Evolutionary conservation across 179 eudicot species (phyloP).

Genomic region (Beta corolliflora): DNA sequence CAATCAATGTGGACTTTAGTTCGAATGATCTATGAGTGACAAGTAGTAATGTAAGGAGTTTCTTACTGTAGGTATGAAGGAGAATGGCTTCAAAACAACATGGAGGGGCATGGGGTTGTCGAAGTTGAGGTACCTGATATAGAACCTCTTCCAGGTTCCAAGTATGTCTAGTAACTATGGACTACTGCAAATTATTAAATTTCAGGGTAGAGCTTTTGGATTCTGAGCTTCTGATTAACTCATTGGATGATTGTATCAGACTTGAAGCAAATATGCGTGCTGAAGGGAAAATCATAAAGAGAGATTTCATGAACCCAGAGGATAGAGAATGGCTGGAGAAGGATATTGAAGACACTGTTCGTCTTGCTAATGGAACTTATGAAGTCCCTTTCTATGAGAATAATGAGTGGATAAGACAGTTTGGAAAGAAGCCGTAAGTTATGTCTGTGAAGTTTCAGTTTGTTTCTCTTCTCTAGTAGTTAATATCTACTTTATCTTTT

Average conservation of each 20-base stretch:
- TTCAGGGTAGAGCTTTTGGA: conserved; percentile 8
- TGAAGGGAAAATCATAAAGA: conserved; percentile 72
- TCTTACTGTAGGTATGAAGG: conserved; percentile 74
- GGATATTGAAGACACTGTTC: conserved; percentile 84
- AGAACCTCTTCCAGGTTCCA: conserved; percentile 89
- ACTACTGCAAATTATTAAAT: neutral
- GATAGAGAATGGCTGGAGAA: conserved; percentile 86
- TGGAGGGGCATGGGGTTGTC: conserved; percentile 93
- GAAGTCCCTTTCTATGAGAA: conserved; percentile 82
- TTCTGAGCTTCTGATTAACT: conserved; percentile 14
- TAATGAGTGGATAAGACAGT: conserved; percentile 63
- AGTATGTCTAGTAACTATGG: conserved; percentile 45
- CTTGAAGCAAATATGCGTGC: conserved; percentile 91
- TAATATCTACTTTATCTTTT: neutral
- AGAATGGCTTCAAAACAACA: conserved; percentile 85
- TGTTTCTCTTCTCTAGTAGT: neutral
- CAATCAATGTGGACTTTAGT: conserved; percentile 5
- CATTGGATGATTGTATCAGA: conserved; percentile 46
- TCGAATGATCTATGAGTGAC: neutral
- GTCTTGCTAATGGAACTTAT: conserved; percentile 45
- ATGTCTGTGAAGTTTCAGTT: conserved; percentile 12
- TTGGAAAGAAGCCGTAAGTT: conserved; percentile 78
- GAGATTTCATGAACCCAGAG: conserved; percentile 80
- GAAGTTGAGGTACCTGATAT: conserved; percentile 83
- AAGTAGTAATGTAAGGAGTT: neutral